Evolutionary conservation across 768 basidiomycete genomes (phyloP).

Genomic region (Mrakia frigida): DNA sequence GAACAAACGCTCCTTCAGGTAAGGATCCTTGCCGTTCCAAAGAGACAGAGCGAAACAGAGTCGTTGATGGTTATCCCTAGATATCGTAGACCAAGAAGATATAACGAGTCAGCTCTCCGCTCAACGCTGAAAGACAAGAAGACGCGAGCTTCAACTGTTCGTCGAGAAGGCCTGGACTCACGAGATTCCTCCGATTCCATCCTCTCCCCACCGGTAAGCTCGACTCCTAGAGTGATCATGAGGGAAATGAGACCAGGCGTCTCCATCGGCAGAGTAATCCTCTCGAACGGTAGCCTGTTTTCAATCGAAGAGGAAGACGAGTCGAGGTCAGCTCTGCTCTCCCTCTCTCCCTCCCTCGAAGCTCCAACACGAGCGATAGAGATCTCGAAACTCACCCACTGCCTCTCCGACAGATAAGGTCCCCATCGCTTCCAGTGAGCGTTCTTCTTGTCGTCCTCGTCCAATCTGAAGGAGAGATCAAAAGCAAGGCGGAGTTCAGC

Average conservation of each 20-base stretch:
- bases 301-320: neutral
- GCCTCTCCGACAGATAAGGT: slow-evolving; percentile 91
- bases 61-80: slow-evolving; percentile 81
- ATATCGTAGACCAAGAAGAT: neutral
- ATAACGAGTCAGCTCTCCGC: neutral
- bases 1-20: slow-evolving; percentile 93
- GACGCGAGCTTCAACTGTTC: neutral
- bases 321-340: neutral
- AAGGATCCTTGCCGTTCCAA: slow-evolving; percentile 92
- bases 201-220: slow-evolving; percentile 98
- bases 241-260: slow-evolving; percentile 85
- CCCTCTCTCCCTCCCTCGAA: neutral
- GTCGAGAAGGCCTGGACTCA: slow-evolving; percentile 34
- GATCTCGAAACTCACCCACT: slow-evolving; percentile 68
- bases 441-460: slow-evolving; percentile 71
- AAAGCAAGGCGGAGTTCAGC: neutral
- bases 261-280: slow-evolving; percentile 94
- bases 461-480: slow-evolving; percentile 46
- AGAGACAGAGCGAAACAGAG: slow-evolving; percentile 84
- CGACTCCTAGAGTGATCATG: slow-evolving; percentile 74
- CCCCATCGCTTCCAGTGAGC: slow-evolving; percentile 99
- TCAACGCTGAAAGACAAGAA: neutral
- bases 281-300: slow-evolving; percentile 90
- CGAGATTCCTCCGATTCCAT: slow-evolving; percentile 93
- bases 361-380: neutral